Conservation (phyloP, 345 rosid species). For the Hibiscus syriacus region DNA sequence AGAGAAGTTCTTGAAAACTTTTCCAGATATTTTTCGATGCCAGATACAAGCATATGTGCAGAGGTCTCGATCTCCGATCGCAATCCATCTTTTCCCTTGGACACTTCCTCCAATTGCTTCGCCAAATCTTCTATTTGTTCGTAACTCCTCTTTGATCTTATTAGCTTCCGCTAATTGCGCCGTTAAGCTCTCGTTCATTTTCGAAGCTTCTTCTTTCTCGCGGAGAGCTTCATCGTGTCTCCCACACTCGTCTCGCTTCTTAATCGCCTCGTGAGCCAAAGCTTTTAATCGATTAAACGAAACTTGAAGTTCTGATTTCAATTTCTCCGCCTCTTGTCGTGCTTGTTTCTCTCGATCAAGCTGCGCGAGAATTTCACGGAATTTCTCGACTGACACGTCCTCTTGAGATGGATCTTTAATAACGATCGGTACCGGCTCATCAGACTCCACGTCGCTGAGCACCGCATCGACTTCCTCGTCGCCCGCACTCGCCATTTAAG, state of each 20-base stretch:
- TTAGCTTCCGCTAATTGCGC: constrained; percentile 43
- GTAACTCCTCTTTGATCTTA: constrained; percentile 43
- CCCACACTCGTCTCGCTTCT: constrained; percentile 66
- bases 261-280: constrained; percentile 78
- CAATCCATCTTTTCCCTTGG: constrained; percentile 54
- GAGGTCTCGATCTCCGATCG: constrained; percentile 74
- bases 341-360: constrained; percentile 87
- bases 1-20: constrained; percentile 71
- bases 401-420: constrained; percentile 33
- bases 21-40: constrained; percentile 89
- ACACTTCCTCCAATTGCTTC: constrained; percentile 50
- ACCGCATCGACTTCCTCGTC: constrained; percentile 67
- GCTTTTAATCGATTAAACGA: constrained; percentile 62
- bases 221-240: constrained; percentile 73
- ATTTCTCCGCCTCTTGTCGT: constrained; percentile 67
- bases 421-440: constrained; percentile 49
- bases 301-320: constrained; percentile 56
- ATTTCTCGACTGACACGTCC: constrained; percentile 38
- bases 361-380: constrained; percentile 62
- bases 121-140: constrained; percentile 46
- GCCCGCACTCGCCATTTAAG: constrained; percentile 43
- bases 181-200: constrained; percentile 34
- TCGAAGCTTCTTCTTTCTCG: constrained; percentile 55
- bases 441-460: constrained; percentile 85
- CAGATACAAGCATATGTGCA: constrained; percentile 82